These are phyloP conservation scores for Mortierella hygrophila DNA, from an alignment of 192 early-diverging fungal species.

Conservation along the genomic window DNA sequence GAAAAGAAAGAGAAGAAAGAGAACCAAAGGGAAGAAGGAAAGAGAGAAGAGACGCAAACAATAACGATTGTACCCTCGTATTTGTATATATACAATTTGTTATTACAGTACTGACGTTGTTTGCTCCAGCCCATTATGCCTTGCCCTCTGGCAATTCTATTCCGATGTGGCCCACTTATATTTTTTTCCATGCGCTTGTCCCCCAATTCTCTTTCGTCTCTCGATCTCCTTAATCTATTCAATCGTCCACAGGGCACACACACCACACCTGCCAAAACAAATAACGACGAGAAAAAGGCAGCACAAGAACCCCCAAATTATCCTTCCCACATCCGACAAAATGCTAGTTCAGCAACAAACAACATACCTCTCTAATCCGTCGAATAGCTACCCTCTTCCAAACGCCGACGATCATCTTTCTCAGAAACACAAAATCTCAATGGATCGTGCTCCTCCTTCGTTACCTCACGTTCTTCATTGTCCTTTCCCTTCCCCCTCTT, in stretches of 20 bases:
- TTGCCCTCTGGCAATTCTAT: neutral
- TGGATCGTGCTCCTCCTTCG: no score
- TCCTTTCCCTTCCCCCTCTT: no score
- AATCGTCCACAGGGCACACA: no score
- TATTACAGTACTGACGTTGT: no score
- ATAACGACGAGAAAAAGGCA: neutral
- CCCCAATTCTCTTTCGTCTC: neutral
- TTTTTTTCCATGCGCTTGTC: neutral
- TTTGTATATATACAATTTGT: neutral
- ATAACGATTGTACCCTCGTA: conserved; percentile 4
- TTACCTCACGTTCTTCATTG: no score
- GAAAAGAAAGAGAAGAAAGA: neutral
- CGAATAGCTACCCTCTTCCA: no score
- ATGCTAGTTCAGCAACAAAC: neutral
- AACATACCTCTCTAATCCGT: neutral
- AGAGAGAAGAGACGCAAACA: neutral
- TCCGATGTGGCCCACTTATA: neutral
- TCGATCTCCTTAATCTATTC: neutral
- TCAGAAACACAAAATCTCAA: no score
- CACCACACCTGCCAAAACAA: neutral
- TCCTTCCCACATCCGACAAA: neutral
- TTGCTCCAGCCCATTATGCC: no score
- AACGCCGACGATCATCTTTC: no score
- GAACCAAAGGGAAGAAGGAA: neutral
- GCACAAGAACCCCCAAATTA: neutral